Evolutionary conservation across 1,284 basidiomycete species (phyloP).

Genomic region (Porodaedalea pini): DNA sequence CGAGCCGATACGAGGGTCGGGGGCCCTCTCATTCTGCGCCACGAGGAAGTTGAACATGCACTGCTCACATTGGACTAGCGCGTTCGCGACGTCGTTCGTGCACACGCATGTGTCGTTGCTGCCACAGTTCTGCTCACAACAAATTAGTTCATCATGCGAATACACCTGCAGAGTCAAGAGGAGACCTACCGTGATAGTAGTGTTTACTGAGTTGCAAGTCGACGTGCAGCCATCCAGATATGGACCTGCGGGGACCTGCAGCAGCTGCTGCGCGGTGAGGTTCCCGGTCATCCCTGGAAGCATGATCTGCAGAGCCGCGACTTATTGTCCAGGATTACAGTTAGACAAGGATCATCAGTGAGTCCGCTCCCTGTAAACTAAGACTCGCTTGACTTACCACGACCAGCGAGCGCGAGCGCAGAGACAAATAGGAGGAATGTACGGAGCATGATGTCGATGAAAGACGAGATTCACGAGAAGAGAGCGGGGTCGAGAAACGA

Average conservation of each 20-base stretch:
- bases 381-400: constrained; percentile 39
- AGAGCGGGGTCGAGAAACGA: background rate
- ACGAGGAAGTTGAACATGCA: constrained; percentile 61
- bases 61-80: constrained; percentile 52
- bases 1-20: constrained; percentile 54
- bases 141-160: background rate
- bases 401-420: constrained; percentile 44
- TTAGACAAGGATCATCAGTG: background rate
- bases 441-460: constrained; percentile 14
- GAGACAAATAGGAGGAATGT: constrained; percentile 30
- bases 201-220: constrained; percentile 37
- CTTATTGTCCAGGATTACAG: background rate
- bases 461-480: background rate
- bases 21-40: constrained; percentile 41
- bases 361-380: background rate
- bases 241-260: constrained; percentile 39
- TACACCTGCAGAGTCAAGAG: constrained; percentile 15
- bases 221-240: constrained; percentile 39
- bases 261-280: constrained; percentile 43
- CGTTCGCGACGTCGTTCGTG: constrained; percentile 34
- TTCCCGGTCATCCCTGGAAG: constrained; percentile 42
- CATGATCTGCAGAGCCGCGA: background rate
- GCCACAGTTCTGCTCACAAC: constrained; percentile 28
- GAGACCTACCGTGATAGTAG: constrained; percentile 38
- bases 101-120: constrained; percentile 50